Evolutionary conservation across 345 rosid species (phyloP).

Genomic region (Pseudoturritis turrita): DNA sequence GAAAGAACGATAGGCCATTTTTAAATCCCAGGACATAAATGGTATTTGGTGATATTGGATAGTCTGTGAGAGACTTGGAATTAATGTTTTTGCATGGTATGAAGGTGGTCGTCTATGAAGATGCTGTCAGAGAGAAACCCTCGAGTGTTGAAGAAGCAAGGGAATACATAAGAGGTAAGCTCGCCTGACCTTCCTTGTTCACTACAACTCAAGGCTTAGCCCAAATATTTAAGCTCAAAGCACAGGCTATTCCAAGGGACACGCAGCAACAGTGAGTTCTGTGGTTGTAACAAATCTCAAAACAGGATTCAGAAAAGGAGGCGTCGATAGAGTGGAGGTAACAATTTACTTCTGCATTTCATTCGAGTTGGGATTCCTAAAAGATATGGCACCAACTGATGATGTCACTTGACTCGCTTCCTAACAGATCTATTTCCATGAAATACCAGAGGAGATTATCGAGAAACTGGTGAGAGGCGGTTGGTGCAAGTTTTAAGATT

Average conservation of each 20-base stretch:
- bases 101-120: slow-evolving; percentile 90
- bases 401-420: slow-evolving; percentile 2
- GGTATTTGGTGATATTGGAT: slow-evolving; percentile 20
- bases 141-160: slow-evolving; percentile 68
- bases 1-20: neutral
- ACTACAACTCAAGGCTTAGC: neutral
- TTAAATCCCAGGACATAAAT: neutral
- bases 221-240: neutral
- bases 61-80: neutral
- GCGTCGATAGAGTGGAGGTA: slow-evolving; percentile 85
- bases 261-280: slow-evolving; percentile 76
- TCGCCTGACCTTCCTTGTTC: neutral
- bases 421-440: slow-evolving; percentile 77
- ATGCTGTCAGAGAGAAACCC: slow-evolving; percentile 77
- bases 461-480: slow-evolving; percentile 56
- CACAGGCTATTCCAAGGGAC: slow-evolving; percentile 72
- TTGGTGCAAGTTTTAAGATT: neutral
- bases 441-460: slow-evolving; percentile 76
- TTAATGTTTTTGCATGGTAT: neutral
- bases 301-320: slow-evolving; percentile 67
- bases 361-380: neutral
- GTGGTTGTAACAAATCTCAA: slow-evolving; percentile 75
- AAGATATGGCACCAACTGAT: neutral
- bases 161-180: slow-evolving; percentile 62
- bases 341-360: neutral